Evolutionary conservation across 176 grass and related monocot species (phyloP).

Genomic region (Pharus latifolius): DNA sequence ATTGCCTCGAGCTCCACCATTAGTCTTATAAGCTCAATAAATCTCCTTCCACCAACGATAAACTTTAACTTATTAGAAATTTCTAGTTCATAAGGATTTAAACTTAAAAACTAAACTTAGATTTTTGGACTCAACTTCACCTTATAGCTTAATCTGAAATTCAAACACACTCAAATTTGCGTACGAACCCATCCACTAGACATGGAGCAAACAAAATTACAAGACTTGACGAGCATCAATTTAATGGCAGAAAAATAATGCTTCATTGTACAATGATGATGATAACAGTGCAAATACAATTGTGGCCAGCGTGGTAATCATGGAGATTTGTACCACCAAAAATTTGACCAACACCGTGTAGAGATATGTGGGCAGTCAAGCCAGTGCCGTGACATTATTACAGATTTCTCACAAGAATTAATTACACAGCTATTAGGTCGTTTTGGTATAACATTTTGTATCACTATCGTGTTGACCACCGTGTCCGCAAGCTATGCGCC

Average conservation of each 20-base stretch:
- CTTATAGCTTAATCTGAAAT: too few species aligned
- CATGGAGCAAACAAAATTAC: not conserved
- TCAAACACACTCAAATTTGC: too few species aligned
- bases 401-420: constrained; percentile 31
- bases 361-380: not conserved
- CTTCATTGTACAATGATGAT: not conserved
- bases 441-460: constrained; percentile 1
- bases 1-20: too few species aligned
- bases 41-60: too few species aligned
- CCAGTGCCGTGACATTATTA: constrained; percentile 34
- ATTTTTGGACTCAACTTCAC: too few species aligned
- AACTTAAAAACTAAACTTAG: too few species aligned
- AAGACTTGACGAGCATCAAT: too few species aligned
- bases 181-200: too few species aligned
- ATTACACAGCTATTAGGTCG: constrained; percentile 11
- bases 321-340: not conserved
- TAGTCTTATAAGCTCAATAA: too few species aligned
- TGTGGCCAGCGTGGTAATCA: not conserved
- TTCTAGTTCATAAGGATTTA: too few species aligned
- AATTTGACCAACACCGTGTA: constrained; percentile 12
- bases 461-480: not conserved
- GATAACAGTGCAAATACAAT: not conserved
- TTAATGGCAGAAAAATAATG: not conserved
- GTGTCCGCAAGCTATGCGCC: constrained; percentile 9
- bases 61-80: too few species aligned